These are phyloP conservation scores for Colletotrichum sojae DNA, from an alignment of 2,329 filamentous ascomycete species.

Conservation along the genomic window DNA sequence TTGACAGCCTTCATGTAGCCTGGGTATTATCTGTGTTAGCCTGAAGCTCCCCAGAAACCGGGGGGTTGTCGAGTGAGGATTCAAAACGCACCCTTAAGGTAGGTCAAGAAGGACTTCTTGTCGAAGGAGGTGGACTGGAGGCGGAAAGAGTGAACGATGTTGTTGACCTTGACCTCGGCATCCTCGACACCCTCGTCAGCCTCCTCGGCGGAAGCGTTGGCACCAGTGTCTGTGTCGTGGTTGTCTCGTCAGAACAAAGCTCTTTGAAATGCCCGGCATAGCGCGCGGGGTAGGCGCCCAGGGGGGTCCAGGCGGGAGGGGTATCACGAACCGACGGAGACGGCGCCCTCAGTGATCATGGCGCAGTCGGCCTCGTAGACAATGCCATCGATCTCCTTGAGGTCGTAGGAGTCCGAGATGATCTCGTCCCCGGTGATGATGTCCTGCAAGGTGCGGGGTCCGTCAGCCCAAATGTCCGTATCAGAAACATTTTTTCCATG, in stretches of 20 bases:
- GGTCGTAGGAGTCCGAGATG: slow-evolving; percentile 92
- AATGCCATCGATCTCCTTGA: slow-evolving; percentile 84
- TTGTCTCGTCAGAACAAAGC: slow-evolving; percentile 19
- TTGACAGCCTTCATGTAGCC: slow-evolving; percentile 95
- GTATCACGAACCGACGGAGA: slow-evolving; percentile 76
- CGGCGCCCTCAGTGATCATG: slow-evolving; percentile 85
- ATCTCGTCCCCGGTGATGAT: slow-evolving; percentile 92
- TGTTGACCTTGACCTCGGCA: slow-evolving; percentile 81
- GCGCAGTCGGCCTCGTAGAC: slow-evolving; percentile 93
- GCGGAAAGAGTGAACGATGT: slow-evolving; percentile 94
- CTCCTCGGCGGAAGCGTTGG: slow-evolving; percentile 97
- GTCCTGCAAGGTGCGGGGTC: slow-evolving; percentile 73
- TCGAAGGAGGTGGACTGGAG: slow-evolving; percentile 83
- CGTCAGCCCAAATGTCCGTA: slow-evolving; percentile 18
- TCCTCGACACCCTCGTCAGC: slow-evolving; percentile 84
- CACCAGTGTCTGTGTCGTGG: slow-evolving; percentile 79
- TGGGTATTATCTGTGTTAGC: slow-evolving; percentile 49
- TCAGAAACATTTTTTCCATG: slow-evolving; percentile 5
- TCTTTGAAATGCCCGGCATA: neutral
- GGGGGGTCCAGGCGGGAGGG: neutral
- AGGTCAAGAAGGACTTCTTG: slow-evolving; percentile 87
- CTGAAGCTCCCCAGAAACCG: neutral
- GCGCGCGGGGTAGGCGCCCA: slow-evolving; percentile 24
- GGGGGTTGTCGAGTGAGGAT: neutral
- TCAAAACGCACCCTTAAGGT: slow-evolving; percentile 82